These are phyloP conservation scores for Pseudogymnoascus sp. DNA, from an alignment of 2,329 filamentous ascomycete genomes.

Conservation along the genomic window DNA sequence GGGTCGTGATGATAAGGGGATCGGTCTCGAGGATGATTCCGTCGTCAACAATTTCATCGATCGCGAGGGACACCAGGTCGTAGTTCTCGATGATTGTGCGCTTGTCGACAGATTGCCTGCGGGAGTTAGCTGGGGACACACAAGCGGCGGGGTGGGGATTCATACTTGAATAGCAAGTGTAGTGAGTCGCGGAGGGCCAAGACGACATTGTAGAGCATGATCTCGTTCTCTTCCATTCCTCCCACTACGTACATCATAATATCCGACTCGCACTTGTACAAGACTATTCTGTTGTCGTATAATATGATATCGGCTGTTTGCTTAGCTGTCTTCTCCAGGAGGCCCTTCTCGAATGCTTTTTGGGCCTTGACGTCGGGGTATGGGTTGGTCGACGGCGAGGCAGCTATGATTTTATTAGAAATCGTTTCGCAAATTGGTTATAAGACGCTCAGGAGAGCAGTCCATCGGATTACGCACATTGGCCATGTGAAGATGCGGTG, in stretches of 20 bases:
- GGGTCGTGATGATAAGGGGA: conserved; percentile 83
- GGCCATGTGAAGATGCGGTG: conserved; percentile 31
- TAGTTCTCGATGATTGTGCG: conserved; percentile 98
- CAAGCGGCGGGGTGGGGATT: conserved; percentile 14
- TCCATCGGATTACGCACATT: conserved; percentile 12
- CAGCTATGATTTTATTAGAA: conserved; percentile 29
- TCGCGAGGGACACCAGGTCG: conserved; percentile 85
- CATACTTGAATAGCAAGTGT: conserved; percentile 86
- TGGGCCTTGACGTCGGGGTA: conserved; percentile 89
- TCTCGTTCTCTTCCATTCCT: conserved; percentile 89
- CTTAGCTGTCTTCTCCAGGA: conserved; percentile 93
- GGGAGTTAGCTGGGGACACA: background rate
- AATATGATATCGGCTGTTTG: conserved; percentile 93
- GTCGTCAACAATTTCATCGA: conserved; percentile 93
- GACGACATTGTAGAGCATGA: conserved; percentile 90
- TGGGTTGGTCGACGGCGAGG: conserved; percentile 55
- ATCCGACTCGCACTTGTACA: conserved; percentile 97
- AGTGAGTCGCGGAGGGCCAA: conserved; percentile 85
- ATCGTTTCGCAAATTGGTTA: conserved; percentile 1
- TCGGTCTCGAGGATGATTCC: conserved; percentile 97
- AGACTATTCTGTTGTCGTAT: conserved; percentile 91
- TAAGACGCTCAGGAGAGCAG: background rate
- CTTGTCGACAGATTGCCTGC: conserved; percentile 91
- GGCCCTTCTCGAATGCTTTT: conserved; percentile 92
- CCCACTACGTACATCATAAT: conserved; percentile 95